Evolutionary conservation across 352 stramenopile species (phyloP).

Genomic region (Globisporangium radiosum): DNA sequence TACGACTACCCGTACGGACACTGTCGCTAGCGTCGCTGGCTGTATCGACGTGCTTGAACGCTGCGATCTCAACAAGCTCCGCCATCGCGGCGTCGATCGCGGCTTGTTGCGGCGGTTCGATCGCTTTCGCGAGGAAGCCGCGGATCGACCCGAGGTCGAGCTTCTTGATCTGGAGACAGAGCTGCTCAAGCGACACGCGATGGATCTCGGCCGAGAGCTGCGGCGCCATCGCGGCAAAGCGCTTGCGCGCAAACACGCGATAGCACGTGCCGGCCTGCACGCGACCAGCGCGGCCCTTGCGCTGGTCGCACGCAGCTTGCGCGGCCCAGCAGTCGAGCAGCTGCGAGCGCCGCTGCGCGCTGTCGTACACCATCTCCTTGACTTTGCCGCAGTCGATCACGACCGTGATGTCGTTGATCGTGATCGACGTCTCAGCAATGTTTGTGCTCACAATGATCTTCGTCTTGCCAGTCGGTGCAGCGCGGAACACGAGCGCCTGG

Average conservation of each 20-base stretch:
- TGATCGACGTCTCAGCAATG: conserved; percentile 88
- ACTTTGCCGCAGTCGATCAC: conserved; percentile 85
- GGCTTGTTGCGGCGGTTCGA: conserved; percentile 90
- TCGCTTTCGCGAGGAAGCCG: conserved; percentile 66
- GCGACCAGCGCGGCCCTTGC: conserved; percentile 76
- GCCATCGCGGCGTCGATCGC: conserved; percentile 90
- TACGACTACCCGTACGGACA: too few relatives aligned
- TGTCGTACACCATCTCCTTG: conserved; percentile 88
- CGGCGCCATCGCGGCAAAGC: conserved; percentile 52
- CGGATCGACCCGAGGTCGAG: conserved; percentile 70
- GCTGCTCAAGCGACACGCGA: conserved; percentile 76
- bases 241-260: conserved; percentile 60
- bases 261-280: conserved; percentile 76
- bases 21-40: conserved; percentile 8
- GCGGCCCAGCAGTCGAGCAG: conserved; percentile 81
- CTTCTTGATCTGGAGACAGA: conserved; percentile 86
- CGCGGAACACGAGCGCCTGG: conserved; percentile 68
- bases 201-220: conserved; percentile 87
- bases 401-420: conserved; percentile 83
- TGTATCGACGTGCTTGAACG: conserved; percentile 40
- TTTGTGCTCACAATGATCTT: conserved; percentile 88
- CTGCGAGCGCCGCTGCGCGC: conserved; percentile 55
- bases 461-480: conserved; percentile 48
- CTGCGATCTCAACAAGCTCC: conserved; percentile 86
- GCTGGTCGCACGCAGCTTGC: conserved; percentile 75